Evolutionary conservation across 768 basidiomycete genomes (phyloP), one percentile per base, ranked within the genome.

Genomic region (Podaxis sp.): DNA sequence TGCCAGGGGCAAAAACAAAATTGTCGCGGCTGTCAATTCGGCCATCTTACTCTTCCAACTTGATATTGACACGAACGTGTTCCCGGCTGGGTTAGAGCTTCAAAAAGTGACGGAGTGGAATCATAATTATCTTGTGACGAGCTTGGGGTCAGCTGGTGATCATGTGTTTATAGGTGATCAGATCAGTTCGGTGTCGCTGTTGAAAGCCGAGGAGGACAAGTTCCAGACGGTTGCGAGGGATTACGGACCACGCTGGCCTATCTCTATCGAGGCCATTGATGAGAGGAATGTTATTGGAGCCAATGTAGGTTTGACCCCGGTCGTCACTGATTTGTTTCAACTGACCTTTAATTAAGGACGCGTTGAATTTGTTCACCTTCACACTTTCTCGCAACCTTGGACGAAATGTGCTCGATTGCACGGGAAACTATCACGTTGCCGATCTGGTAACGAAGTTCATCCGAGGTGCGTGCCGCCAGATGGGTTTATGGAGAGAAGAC

Each of bases 361-460:
- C 87, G 49, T 78, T 85, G 63, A 90, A 93, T 68, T 64, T 93
- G 38, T 84, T 87, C 70, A 79, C 85, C 3, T 91, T 89, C 73
- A 75, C 80, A 56, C 71, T 87, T 49, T 79, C 79, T 53, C 72
- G 68, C 41, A 76, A 77, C 6, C 74, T 82, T 24, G 70, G 74
- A 4, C 80, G 82, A 7, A 74, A 72, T 11, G 63, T 72, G 2
- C 77, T 96, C 37, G 87, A 88, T 63, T 79, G 81, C 11, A 81
- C 85, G 55, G 95, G 94, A 0, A 77, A 77, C 55, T 94, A 86
- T 71, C 84, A 93, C 67, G 65, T 92, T 1, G 91, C 86, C 12
- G 94, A 96, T 66, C 74, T 89, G 49, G 84, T 94, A 33, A 91
- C 87, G 63, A 90, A 87, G 68, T 86, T 97, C 66, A 71, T 90